Evolutionary conservation across 163 green algal species (phyloP).

Genomic region (Chlorella variabilis): DNA sequence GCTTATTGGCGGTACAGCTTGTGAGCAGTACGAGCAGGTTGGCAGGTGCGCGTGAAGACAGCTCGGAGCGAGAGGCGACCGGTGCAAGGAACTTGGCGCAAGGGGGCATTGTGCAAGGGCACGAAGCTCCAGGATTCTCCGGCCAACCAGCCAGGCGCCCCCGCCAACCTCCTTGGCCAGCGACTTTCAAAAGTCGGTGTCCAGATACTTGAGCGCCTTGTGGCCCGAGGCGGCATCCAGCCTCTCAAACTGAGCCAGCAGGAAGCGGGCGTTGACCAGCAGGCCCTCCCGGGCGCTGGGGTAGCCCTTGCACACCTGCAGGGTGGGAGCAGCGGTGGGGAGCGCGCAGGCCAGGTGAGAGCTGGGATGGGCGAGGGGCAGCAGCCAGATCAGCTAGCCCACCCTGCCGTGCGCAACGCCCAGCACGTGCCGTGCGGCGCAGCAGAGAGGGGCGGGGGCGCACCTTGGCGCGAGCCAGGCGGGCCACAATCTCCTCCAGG

Average conservation of each 20-base stretch:
- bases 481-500: slow-evolving; percentile 78
- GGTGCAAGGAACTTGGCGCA: no score
- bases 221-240: slow-evolving; percentile 32
- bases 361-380: background rate
- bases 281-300: slow-evolving; percentile 71
- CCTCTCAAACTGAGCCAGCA: slow-evolving; percentile 76
- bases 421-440: no score
- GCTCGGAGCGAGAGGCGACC: no score
- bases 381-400: no score
- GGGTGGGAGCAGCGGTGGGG: background rate
- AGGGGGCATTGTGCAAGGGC: no score
- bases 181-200: slow-evolving; percentile 30
- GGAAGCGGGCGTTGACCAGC: slow-evolving; percentile 80
- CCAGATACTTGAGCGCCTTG: slow-evolving; percentile 41
- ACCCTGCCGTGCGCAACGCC: no score
- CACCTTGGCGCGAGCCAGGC: slow-evolving; percentile 73
- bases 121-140: no score
- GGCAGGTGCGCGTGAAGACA: no score
- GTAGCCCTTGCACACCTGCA: slow-evolving; percentile 76
- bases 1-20: background rate
- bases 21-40: no score
- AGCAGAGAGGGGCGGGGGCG: background rate
- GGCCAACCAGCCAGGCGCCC: no score
- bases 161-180: slow-evolving; percentile 53
- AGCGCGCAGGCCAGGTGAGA: background rate